Evolutionary conservation across 371 early-diverging fungal genomes (phyloP).

Genomic region (Syncephalastrum monosporum): DNA sequence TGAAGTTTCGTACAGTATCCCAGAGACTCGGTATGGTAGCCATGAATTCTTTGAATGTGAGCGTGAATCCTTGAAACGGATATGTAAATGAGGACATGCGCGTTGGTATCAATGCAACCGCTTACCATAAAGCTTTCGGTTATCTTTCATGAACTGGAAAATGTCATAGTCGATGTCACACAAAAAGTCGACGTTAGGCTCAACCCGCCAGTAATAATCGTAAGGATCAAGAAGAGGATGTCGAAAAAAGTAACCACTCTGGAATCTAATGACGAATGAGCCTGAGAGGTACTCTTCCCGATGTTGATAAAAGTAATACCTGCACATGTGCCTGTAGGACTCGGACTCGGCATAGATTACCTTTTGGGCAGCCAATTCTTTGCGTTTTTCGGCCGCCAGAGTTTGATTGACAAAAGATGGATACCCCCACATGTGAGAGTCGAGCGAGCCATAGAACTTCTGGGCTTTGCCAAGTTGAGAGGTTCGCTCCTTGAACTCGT

Average conservation of each 20-base stretch:
- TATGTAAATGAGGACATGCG: background rate
- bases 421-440: constrained; percentile 70
- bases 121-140: constrained; percentile 77
- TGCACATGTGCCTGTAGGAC: constrained; percentile 95
- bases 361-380: constrained; percentile 51
- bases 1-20: constrained; percentile 56
- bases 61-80: constrained; percentile 48
- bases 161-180: constrained; percentile 92
- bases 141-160: constrained; percentile 77
- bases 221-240: constrained; percentile 78
- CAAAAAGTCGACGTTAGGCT: constrained; percentile 87
- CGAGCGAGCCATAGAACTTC: constrained; percentile 52
- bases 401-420: constrained; percentile 79
- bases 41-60: constrained; percentile 70
- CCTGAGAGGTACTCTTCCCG: too few relatives aligned
- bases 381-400: constrained; percentile 58
- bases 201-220: constrained; percentile 96
- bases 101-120: background rate
- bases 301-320: constrained; percentile 22
- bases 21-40: constrained; percentile 79
- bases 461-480: constrained; percentile 57
- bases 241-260: constrained; percentile 83
- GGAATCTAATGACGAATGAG: constrained; percentile 19
- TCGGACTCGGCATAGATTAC: constrained; percentile 83
- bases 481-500: constrained; percentile 64